Conservation (phyloP, 176 grass and related monocot genomes). For the Coix lacrymajobi region DNA sequence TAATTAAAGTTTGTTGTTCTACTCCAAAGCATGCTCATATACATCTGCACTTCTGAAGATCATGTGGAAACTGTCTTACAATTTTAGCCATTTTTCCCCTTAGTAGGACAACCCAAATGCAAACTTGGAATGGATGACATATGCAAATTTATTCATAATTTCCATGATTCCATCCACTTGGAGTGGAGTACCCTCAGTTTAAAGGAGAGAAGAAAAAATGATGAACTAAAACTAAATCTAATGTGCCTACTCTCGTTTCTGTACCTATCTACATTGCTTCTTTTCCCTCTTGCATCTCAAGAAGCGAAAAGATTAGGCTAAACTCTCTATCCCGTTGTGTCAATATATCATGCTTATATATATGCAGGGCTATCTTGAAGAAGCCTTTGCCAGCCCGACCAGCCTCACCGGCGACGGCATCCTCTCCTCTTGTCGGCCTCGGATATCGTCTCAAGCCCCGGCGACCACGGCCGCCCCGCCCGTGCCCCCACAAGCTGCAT, state of each 20-base stretch:
- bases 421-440: constrained; percentile 46
- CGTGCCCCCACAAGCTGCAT: constrained; percentile 57
- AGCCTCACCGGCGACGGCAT: constrained; percentile 39
- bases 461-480: constrained; percentile 69
- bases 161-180: neutral
- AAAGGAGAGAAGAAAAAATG: neutral
- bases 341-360: neutral
- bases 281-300: neutral
- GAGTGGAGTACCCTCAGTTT: neutral
- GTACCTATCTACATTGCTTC: neutral
- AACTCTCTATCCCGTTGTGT: neutral
- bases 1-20: neutral
- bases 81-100: neutral
- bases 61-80: neutral
- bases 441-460: constrained; percentile 71
- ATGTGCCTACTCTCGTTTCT: neutral
- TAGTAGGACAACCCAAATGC: neutral
- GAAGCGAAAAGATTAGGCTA: neutral
- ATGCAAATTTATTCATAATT: neutral
- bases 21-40: neutral
- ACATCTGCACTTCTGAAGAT: neutral
- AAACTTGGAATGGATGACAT: neutral
- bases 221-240: constrained; percentile 10
- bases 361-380: constrained; percentile 10
- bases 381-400: constrained; percentile 14